phyloP scores from a whole-genome alignment of 2,329 filamentous ascomycete genomes.

The Microsporum ferrugineum region DNA sequence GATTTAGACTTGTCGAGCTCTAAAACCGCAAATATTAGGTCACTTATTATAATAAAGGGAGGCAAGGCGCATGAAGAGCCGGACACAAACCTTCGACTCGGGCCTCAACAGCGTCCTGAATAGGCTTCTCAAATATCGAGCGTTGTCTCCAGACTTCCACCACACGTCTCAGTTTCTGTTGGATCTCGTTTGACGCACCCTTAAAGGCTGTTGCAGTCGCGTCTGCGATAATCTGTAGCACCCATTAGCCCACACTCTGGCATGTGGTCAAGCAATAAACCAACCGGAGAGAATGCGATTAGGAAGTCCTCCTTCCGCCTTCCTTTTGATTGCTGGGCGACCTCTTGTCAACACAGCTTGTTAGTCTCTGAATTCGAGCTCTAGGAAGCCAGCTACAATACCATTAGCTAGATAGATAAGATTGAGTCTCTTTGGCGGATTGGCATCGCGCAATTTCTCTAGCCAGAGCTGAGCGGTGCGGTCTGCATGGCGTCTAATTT shows the following conservation, averaged over 20 bases:
- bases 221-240: slow-evolving; percentile 64
- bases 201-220: slow-evolving; percentile 86
- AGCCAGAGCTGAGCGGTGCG: slow-evolving; percentile 87
- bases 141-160: slow-evolving; percentile 90
- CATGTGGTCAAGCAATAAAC: slow-evolving; percentile 18
- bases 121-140: slow-evolving; percentile 66
- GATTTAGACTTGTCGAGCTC: slow-evolving; percentile 47
- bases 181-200: slow-evolving; percentile 72
- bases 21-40: slow-evolving; percentile 15
- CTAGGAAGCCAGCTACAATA: slow-evolving; percentile 30
- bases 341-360: slow-evolving; percentile 47
- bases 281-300: slow-evolving; percentile 69
- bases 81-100: slow-evolving; percentile 59
- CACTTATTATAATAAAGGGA: neutral
- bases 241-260: neutral
- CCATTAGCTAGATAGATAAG: slow-evolving; percentile 92
- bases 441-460: slow-evolving; percentile 75
- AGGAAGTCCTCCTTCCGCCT: slow-evolving; percentile 88
- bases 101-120: slow-evolving; percentile 69
- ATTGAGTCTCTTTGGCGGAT: slow-evolving; percentile 74
- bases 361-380: neutral
- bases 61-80: neutral
- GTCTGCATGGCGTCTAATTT: slow-evolving; percentile 70
- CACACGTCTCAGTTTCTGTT: slow-evolving; percentile 75
- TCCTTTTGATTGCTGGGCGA: slow-evolving; percentile 90